These are phyloP conservation scores for Sparassis latifolia DNA, from an alignment of 1,284 basidiomycete genomes.

Conservation along the genomic window DNA sequence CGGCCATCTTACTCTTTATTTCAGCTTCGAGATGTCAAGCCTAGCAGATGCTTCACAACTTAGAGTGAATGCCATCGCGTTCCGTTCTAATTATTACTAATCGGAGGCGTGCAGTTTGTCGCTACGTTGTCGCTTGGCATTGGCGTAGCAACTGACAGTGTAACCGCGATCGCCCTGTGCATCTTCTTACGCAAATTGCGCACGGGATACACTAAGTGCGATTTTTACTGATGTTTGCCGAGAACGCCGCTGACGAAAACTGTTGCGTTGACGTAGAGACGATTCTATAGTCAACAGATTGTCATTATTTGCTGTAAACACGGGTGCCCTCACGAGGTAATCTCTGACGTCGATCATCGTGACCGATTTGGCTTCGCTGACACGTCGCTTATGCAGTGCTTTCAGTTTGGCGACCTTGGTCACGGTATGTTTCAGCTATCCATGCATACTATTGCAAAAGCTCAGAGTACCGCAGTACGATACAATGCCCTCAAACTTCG, in stretches of 20 bases:
- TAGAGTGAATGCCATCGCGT: neutral
- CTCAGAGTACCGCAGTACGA: conserved; percentile 40
- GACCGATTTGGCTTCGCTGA: neutral
- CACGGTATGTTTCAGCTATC: conserved; percentile 33
- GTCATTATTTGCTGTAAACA: conserved; percentile 51
- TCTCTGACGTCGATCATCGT: neutral
- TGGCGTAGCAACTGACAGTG: conserved; percentile 40
- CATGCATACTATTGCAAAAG: neutral
- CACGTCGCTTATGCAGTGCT: conserved; percentile 31
- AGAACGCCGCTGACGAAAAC: neutral
- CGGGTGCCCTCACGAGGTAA: conserved; percentile 56
- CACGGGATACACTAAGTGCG: conserved; percentile 38
- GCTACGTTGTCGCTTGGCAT: conserved; percentile 38
- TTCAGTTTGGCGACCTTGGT: conserved; percentile 52
- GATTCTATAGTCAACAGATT: conserved; percentile 53
- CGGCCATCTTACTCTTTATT: neutral
- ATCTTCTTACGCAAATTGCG: conserved; percentile 46
- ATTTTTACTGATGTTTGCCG: conserved; percentile 2
- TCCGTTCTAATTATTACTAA: neutral
- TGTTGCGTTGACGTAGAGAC: conserved; percentile 31
- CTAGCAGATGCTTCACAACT: conserved; percentile 1
- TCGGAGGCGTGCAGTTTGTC: conserved; percentile 24
- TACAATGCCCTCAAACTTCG: conserved; percentile 45
- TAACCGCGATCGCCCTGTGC: conserved; percentile 42
- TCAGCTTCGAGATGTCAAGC: conserved; percentile 5